phyloP scores from a whole-genome alignment of 805 yeast species.

The Wickerhamiella dianesei region DNA sequence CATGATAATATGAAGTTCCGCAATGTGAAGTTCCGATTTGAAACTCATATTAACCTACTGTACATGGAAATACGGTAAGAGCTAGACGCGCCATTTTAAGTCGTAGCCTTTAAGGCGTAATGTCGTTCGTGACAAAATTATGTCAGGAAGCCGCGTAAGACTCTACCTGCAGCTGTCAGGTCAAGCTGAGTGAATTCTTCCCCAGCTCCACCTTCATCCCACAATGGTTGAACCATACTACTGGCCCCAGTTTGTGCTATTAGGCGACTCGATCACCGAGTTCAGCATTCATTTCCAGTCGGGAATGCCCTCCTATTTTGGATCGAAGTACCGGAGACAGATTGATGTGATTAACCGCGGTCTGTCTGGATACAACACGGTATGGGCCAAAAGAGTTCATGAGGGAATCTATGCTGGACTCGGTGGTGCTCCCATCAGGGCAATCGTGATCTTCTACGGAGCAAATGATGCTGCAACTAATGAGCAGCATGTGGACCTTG shows the following conservation, averaged over 20 bases:
- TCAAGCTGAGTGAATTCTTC: too few relatives aligned
- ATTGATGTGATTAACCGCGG: background rate
- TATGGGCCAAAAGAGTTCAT: background rate
- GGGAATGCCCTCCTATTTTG: background rate
- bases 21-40: too few relatives aligned
- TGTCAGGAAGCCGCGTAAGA: too few relatives aligned
- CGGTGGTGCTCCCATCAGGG: background rate
- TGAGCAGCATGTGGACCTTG: background rate
- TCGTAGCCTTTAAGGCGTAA: too few relatives aligned
- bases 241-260: constrained; percentile 1
- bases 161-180: too few relatives aligned
- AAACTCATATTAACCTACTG: too few relatives aligned
- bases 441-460: background rate
- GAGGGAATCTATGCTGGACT: background rate
- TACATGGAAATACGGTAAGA: too few relatives aligned
- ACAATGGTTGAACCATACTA: background rate
- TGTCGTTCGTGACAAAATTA: too few relatives aligned
- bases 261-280: constrained; percentile 1
- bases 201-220: too few relatives aligned
- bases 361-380: background rate
- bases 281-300: background rate
- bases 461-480: background rate
- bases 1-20: too few relatives aligned
- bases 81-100: too few relatives aligned
- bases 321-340: background rate